Conservation (phyloP, 2,329 filamentous ascomycete genomes). For the Beauveria sp. region DNA sequence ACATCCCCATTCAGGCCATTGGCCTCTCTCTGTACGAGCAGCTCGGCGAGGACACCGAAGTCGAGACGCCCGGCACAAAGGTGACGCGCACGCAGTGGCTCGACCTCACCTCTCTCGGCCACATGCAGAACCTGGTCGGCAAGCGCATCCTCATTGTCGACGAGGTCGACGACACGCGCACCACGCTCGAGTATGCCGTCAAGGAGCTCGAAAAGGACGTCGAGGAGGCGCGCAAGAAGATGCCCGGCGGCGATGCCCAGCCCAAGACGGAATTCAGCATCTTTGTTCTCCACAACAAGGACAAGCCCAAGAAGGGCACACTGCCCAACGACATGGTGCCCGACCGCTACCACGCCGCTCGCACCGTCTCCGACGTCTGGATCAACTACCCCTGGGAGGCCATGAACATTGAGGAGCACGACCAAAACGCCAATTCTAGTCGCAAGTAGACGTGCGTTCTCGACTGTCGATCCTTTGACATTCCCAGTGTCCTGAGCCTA, state of each 20-base stretch:
- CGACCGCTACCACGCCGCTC: slow-evolving; percentile 72
- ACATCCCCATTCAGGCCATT: slow-evolving; percentile 99
- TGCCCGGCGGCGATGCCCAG: slow-evolving; percentile 57
- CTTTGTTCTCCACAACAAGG: slow-evolving; percentile 98
- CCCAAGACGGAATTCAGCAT: slow-evolving; percentile 81
- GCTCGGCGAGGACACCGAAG: slow-evolving; percentile 48
- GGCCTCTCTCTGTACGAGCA: slow-evolving; percentile 94
- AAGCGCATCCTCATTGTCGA: slow-evolving; percentile 90
- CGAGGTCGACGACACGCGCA: slow-evolving; percentile 92
- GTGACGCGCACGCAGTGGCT: slow-evolving; percentile 98
- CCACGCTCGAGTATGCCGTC: slow-evolving; percentile 89
- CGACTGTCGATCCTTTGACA: not conserved
- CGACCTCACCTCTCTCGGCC: slow-evolving; percentile 71
- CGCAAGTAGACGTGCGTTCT: not conserved
- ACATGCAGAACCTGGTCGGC: slow-evolving; percentile 83
- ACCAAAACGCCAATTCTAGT: slow-evolving; percentile 29
- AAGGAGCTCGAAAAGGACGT: slow-evolving; percentile 94
- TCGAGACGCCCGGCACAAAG: slow-evolving; percentile 78
- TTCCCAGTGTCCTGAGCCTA: not conserved
- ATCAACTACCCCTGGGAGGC: slow-evolving; percentile 99
- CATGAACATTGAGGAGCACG: slow-evolving; percentile 86
- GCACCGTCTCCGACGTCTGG: slow-evolving; percentile 90
- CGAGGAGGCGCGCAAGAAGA: slow-evolving; percentile 64
- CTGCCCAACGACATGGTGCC: slow-evolving; percentile 73
- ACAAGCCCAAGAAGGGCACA: slow-evolving; percentile 88